Evolutionary conservation across 441 rosid genomes (phyloP).

Genomic region (Erodium moschatum): DNA sequence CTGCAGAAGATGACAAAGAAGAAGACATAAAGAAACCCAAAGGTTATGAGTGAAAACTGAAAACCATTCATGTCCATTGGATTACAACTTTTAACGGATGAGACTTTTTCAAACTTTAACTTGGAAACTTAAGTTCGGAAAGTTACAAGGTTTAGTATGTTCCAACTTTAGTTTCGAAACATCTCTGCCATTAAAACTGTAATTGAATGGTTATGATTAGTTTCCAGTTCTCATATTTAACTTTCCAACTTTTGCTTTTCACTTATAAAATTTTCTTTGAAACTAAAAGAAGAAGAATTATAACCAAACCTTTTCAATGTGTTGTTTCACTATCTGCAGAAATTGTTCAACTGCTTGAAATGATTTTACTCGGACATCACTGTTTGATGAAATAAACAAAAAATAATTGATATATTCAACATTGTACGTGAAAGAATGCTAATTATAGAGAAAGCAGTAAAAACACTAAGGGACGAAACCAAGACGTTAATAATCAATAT

Average conservation of each 20-base stretch:
- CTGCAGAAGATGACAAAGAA: slow-evolving; percentile 30
- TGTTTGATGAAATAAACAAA: slow-evolving; percentile 24
- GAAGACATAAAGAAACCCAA: background rate
- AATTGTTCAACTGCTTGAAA: slow-evolving; percentile 95
- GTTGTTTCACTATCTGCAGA: slow-evolving; percentile 77
- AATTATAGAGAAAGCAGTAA: background rate
- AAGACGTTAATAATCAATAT: slow-evolving; percentile 8
- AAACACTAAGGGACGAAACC: slow-evolving; percentile 7
- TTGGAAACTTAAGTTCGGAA: no score
- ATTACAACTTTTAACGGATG: no score
- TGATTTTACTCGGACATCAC: slow-evolving; percentile 90
- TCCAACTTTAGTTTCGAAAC: no score
- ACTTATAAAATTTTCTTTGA: background rate
- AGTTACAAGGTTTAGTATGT: no score
- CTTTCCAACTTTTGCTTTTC: no score
- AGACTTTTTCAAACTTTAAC: no score
- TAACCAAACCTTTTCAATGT: slow-evolving; percentile 63
- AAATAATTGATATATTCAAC: background rate
- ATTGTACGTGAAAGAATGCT: background rate
- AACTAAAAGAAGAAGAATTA: slow-evolving; percentile 8
- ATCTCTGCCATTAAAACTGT: no score
- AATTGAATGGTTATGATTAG: no score
- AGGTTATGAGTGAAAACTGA: no score
- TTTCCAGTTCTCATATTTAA: no score
- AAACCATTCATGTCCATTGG: no score